phyloP scores from a whole-genome alignment of 331 rosid species.

The Telfairia occidentalis region DNA sequence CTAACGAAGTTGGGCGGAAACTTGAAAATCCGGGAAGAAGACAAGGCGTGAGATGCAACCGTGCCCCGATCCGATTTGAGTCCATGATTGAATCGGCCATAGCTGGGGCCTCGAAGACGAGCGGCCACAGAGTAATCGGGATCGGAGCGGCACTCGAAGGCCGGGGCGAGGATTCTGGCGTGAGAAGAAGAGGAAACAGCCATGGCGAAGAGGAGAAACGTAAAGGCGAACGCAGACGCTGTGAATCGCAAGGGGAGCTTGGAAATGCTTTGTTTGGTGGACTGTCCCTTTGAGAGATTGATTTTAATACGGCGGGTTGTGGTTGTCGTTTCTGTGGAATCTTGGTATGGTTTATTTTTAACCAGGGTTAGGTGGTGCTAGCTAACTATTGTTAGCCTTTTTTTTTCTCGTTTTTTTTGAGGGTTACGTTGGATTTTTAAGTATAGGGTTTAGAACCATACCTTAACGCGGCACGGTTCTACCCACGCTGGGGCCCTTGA shows the following conservation, averaged over 20 bases:
- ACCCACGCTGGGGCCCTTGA: background rate
- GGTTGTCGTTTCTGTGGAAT: slow-evolving; percentile 5
- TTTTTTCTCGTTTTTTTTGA: background rate
- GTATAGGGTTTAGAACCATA: background rate
- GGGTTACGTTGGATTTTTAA: background rate
- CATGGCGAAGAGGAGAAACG: slow-evolving; percentile 22
- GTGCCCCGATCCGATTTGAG: slow-evolving; percentile 4
- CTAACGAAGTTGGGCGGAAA: slow-evolving; percentile 89
- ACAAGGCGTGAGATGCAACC: slow-evolving; percentile 23
- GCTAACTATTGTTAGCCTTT: background rate
- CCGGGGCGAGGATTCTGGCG: slow-evolving; percentile 23
- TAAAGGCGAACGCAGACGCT: background rate
- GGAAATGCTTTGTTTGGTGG: background rate
- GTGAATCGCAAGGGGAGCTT: background rate
- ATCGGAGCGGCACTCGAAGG: slow-evolving; percentile 57
- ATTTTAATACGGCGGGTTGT: background rate
- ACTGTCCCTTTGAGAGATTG: background rate
- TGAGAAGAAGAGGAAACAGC: slow-evolving; percentile 46
- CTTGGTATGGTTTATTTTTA: background rate
- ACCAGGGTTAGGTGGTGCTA: background rate
- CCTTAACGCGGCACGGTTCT: background rate
- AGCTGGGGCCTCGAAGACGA: slow-evolving; percentile 22
- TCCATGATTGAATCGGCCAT: slow-evolving; percentile 17
- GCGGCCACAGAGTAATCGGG: slow-evolving; percentile 38
- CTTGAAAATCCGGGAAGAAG: slow-evolving; percentile 48